Evolutionary conservation across 495 filamentous ascomycete genomes (phyloP), one percentile per base, ranked within the genome.

Genomic region (Lophiostoma macrostomum): DNA sequence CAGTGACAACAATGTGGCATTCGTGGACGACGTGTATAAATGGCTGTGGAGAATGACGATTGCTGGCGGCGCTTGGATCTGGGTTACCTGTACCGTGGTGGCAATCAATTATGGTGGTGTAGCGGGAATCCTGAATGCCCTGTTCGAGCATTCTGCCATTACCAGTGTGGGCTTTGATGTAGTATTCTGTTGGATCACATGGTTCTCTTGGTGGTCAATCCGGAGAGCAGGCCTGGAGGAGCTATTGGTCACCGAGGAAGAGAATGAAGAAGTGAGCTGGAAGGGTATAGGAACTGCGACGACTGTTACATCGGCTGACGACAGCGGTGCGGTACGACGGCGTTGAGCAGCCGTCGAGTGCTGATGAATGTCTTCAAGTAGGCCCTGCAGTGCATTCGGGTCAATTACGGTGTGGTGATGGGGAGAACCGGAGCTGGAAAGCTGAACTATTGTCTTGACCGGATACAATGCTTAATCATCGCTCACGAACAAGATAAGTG

Each of bases 91-190:
- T 27, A 46, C 53, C 11, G 29, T 18, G 29, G n/a, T 28, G 16
- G 24, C 34, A 34, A 25, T 31, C 40, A 51, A 20, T 25, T 65
- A 51, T 28, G 25, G 55, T 19, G 50, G 48, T 13, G 0, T 55
- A 18, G 1, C 3, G 11, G 54, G 46, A 1, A 57, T 53, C 16
- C 24, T n/a, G 28, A 18, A 23, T 19, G 22, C 53, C 4, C 39
- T 69, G 3, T 55, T 50, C 20, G 56, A 61, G 54, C 66, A 69
- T 44, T 58, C 67, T 0, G 65, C 67, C 11, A 65, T 69, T 20
- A 66, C 50, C 22, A 53, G 61, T 36, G 60, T 69, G 0, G 67
- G 56, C 10, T 64, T 48, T 25, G 67, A 69, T 41, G 53, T 63
- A 11, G 44, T 69, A 13, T 42, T 66, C 12, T 58, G 55, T 42